Base-by-base conservation (phyloP, 1,284 basidiomycete species). In the Ganoderma meredithae region DNA sequence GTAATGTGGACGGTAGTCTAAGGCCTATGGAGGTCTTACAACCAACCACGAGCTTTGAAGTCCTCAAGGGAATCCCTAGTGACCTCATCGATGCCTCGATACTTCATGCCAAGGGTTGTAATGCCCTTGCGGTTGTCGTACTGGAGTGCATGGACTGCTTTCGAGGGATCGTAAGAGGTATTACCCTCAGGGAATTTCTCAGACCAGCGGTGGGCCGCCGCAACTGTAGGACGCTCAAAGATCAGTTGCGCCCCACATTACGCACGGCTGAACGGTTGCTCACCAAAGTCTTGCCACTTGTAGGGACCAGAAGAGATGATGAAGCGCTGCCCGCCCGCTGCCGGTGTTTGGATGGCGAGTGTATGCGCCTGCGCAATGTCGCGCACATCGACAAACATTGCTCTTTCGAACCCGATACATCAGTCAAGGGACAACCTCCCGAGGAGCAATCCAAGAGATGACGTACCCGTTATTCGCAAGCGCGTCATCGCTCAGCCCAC, bases 321-420 rank as follows among this genome's bases (percentile, higher is more conserved):
- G 75, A 90, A 87, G 0, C 93, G 83, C 70, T 93, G 79, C 0
- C 86, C 88, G 6, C 84, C 85, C 0, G 91, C 91, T n/a, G 84
- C 84, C 4, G 82, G 78, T 43, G 82, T 83, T 44, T 83, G 80
- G 1, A 91, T 79, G 0, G 90, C 87, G 9, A 83, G 79, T 3
- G 85, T 79, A 71, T 93, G 90, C 0, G 86, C 88, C 7, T 83
- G 78, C 0, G 87, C 90, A 25, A 92, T 80, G 72, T 91, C 89
- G 15, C 89, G 83, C 1, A 91, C 90, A 69, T 91, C 88, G 43
- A 90, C 84, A 79, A 82, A 90, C 49, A 55, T 44, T 56, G 63
- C 41, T 2, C 75, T 77, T 59, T 31, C 10, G 1, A n/a, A 12
- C 22, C 31, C 41, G 39, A 31, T 15, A 39, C 17, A 17, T 27